A percentile compares a stretch with the other conserved stretches of the same genome.
These are phyloP conservation scores for Tardiomyces depauwii DNA, from an alignment of 1,139 yeast genomes.

Conservation along the genomic window DNA sequence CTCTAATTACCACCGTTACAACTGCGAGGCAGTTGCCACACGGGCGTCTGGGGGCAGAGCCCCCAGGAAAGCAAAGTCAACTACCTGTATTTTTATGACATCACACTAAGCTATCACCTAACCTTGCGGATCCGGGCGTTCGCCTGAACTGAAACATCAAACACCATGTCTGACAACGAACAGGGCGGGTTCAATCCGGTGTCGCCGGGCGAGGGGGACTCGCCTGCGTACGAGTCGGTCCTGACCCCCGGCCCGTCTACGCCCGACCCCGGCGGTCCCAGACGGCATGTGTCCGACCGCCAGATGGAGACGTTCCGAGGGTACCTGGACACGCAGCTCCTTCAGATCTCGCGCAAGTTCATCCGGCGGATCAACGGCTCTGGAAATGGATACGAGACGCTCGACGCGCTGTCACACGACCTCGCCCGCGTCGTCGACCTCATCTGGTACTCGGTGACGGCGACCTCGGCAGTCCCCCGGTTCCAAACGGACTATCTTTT, in stretches of 20 bases:
- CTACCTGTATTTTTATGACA: too few species aligned
- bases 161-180: too few species aligned
- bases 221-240: not conserved
- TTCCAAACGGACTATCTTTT: not conserved
- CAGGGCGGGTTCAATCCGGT: too few species aligned
- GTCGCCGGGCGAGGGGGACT: not conserved
- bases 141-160: too few species aligned
- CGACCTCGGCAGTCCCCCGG: not conserved
- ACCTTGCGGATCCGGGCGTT: too few species aligned
- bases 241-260: not conserved
- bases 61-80: too few species aligned
- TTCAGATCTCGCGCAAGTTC: not conserved
- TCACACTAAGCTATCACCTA: too few species aligned
- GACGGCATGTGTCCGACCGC: not conserved
- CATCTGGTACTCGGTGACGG: not conserved
- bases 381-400: not conserved
- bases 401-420: not conserved
- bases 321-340: not conserved
- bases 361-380: not conserved
- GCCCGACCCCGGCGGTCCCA: not conserved
- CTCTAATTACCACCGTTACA: too few species aligned
- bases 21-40: too few species aligned
- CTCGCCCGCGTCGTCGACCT: not conserved
- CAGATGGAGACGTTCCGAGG: not conserved
- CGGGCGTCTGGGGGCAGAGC: too few species aligned